These are phyloP conservation scores for Brasenia schreberi DNA, from an alignment of 164 flowering plant species.

Conservation along the genomic window DNA sequence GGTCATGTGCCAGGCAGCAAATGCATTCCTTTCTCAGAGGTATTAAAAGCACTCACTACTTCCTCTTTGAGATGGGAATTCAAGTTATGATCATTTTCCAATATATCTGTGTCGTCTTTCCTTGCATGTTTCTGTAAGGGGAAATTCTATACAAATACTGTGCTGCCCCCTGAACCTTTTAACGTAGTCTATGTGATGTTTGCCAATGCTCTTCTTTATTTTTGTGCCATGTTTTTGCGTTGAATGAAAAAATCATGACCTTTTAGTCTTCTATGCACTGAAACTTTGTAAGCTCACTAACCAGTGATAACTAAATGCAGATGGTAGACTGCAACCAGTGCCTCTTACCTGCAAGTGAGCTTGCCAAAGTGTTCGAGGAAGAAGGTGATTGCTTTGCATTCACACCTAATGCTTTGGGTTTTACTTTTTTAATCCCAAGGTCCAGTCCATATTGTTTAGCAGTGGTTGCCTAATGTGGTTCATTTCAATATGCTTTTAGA, in stretches of 20 bases:
- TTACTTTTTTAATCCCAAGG: not conserved
- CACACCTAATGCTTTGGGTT: not conserved
- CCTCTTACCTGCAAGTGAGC: slow-evolving; percentile 65
- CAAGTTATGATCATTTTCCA: too few relatives aligned
- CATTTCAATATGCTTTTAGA: not conserved
- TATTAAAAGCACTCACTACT: slow-evolving; percentile 5
- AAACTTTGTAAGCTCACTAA: not conserved
- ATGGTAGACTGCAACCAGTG: slow-evolving; percentile 74
- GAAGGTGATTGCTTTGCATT: slow-evolving; percentile 39
- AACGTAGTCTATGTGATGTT: not conserved
- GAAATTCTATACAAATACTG: not conserved
- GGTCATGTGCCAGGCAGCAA: slow-evolving; percentile 98
- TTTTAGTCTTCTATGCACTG: not conserved
- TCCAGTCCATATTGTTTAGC: not conserved
- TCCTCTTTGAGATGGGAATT: not conserved
- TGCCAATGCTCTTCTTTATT: not conserved
- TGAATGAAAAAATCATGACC: too few relatives aligned
- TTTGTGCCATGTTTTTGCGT: too few relatives aligned
- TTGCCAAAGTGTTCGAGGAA: slow-evolving; percentile 64
- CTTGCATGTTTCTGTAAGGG: too few relatives aligned
- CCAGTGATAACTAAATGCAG: slow-evolving; percentile 18
- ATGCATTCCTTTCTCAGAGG: slow-evolving; percentile 88
- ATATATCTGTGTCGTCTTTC: too few relatives aligned
- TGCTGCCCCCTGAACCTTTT: not conserved
- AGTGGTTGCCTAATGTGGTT: not conserved